Evolutionary conservation across 176 grass and related monocot species (phyloP).

Genomic region (Luzula sylvatica): DNA sequence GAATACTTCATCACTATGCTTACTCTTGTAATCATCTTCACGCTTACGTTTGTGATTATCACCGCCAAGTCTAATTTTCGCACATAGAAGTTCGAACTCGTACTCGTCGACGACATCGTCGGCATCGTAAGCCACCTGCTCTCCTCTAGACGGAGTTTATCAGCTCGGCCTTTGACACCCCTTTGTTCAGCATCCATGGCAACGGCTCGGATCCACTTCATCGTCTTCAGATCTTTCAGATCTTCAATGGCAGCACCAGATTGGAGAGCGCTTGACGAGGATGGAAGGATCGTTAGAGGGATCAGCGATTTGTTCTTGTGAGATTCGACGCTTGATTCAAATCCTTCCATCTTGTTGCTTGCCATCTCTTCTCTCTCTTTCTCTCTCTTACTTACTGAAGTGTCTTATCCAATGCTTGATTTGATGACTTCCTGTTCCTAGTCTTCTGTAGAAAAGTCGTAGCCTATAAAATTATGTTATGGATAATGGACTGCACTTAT

Average conservation of each 20-base stretch:
- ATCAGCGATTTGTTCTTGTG: slow-evolving; percentile 9
- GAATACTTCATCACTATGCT: neutral
- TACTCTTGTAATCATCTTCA: neutral
- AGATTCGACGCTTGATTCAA: neutral
- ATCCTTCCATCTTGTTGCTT: too few relatives aligned
- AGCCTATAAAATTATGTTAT: too few relatives aligned
- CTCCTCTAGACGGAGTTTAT: neutral
- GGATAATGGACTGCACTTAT: too few relatives aligned
- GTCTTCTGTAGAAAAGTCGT: too few relatives aligned
- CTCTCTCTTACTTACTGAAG: too few relatives aligned
- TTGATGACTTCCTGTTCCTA: too few relatives aligned
- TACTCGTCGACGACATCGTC: neutral
- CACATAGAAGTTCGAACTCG: neutral
- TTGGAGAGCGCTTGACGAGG: neutral
- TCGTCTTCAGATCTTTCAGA: slow-evolving; percentile 15
- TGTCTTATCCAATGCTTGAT: too few relatives aligned
- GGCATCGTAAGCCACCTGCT: slow-evolving; percentile 5
- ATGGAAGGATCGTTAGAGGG: neutral
- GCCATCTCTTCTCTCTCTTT: too few relatives aligned
- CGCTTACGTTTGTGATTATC: neutral
- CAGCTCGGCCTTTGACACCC: neutral
- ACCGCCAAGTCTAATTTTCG: neutral
- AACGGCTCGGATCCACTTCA: slow-evolving; percentile 10
- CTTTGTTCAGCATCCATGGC: neutral
- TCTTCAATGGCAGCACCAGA: neutral